These are phyloP conservation scores for Blumeria hordei DNA, from an alignment of 2,329 filamentous ascomycete species.

Conservation along the genomic window DNA sequence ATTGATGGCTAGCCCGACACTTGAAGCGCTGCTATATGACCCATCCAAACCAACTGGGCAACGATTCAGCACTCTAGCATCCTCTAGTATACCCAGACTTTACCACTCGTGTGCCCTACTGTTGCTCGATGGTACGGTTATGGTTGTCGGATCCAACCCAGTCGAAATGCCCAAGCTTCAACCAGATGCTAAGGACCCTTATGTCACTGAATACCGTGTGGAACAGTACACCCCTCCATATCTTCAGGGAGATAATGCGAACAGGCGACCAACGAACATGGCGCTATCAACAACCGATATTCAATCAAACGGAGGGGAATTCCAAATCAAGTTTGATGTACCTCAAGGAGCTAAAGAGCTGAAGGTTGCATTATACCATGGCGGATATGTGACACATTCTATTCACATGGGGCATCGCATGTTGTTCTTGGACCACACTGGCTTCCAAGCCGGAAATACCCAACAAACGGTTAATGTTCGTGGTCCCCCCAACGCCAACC, in stretches of 20 bases:
- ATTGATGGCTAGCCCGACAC: constrained; percentile 26
- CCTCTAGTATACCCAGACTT: constrained; percentile 22
- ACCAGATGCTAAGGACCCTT: constrained; percentile 22
- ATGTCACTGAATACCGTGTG: constrained; percentile 33
- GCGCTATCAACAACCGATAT: constrained; percentile 21
- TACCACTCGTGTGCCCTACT: constrained; percentile 37
- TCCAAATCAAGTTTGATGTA: constrained; percentile 23
- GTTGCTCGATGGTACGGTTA: constrained; percentile 31
- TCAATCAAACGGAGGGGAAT: constrained; percentile 19
- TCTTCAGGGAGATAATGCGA: constrained; percentile 25
- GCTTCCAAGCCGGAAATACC: constrained; percentile 19
- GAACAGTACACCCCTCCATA: constrained; percentile 38
- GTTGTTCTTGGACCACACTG: constrained; percentile 25
- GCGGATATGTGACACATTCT: constrained; percentile 34
- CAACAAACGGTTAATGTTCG: constrained; percentile 24
- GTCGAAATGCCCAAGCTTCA: constrained; percentile 29
- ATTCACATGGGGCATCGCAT: constrained; percentile 37
- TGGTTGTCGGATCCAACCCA: constrained; percentile 35
- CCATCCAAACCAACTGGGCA: constrained; percentile 24
- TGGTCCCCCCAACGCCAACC: constrained; percentile 28
- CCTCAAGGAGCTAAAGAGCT: constrained; percentile 20
- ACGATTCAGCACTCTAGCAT: constrained; percentile 22
- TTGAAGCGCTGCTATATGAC: constrained; percentile 32
- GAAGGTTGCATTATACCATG: constrained; percentile 29
- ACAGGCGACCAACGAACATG: constrained; percentile 23